Evolutionary conservation across 176 grass and related monocot species (phyloP).

Genomic region (Urochloa ruziziensis): DNA sequence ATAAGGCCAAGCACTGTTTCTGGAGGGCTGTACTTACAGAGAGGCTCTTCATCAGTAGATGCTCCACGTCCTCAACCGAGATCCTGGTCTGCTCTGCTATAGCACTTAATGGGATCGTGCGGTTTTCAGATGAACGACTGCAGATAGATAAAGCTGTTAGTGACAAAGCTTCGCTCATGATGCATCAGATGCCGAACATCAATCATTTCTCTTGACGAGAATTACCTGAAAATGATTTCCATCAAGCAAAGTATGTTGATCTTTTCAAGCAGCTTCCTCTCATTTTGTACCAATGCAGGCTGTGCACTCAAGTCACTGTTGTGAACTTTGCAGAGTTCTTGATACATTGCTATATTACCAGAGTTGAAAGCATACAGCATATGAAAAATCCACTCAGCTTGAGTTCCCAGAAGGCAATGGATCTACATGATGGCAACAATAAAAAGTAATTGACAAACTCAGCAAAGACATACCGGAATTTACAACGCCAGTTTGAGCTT

Average conservation of each 20-base stretch:
- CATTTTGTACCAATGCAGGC: conserved; percentile 69
- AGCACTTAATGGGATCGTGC: conserved; percentile 63
- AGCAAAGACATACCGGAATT: not conserved
- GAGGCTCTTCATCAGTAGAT: conserved; percentile 90
- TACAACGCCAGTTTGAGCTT: not conserved
- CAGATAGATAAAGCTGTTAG: conserved; percentile 23
- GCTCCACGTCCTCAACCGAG: conserved; percentile 72
- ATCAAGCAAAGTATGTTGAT: conserved; percentile 93
- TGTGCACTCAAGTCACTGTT: conserved; percentile 64
- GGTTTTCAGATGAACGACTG: conserved; percentile 66
- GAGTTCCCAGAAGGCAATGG: conserved; percentile 62
- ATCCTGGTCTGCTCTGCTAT: conserved; percentile 71
- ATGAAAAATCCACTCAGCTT: conserved; percentile 79
- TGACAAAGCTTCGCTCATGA: not conserved
- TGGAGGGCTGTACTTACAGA: conserved; percentile 50
- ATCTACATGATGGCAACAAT: conserved; percentile 47
- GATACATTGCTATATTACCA: conserved; percentile 64
- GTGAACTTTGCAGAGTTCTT: conserved; percentile 73
- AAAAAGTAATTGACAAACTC: not conserved
- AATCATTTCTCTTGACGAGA: not conserved
- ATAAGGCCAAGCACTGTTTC: not conserved
- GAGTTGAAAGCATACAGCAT: conserved; percentile 83
- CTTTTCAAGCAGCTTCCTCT: conserved; percentile 78
- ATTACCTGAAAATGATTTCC: conserved; percentile 95
- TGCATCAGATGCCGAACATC: not conserved